These are phyloP conservation scores for Ogataea nitratoaversa DNA, from an alignment of 805 yeast genomes.

Conservation along the genomic window DNA sequence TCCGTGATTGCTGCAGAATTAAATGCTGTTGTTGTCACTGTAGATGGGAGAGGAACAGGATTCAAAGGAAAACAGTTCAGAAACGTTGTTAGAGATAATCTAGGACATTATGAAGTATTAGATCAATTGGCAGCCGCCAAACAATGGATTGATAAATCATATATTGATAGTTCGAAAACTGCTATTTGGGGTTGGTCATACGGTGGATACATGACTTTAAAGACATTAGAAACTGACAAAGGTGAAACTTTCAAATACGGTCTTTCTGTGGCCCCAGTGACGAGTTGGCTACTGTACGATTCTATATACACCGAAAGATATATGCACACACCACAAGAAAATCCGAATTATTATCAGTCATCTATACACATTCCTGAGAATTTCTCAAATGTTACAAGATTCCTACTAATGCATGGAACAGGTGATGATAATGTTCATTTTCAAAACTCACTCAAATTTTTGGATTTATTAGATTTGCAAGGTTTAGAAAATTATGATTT, in stretches of 20 bases:
- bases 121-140: constrained; percentile 89
- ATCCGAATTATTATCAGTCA: constrained; percentile 50
- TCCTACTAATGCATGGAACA: constrained; percentile 90
- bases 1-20: constrained; percentile 72
- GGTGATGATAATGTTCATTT: constrained; percentile 98
- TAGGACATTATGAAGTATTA: constrained; percentile 76
- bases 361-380: constrained; percentile 53
- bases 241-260: constrained; percentile 80
- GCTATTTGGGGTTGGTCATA: constrained; percentile 99
- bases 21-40: constrained; percentile 84
- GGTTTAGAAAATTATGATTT: constrained; percentile 80
- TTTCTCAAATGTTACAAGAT: constrained; percentile 57
- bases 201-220: constrained; percentile 91
- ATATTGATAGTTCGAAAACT: constrained; percentile 62
- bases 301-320: constrained; percentile 93
- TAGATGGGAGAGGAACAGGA: constrained; percentile 97
- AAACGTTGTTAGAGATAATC: constrained; percentile 70
- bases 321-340: constrained; percentile 77
- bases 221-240: constrained; percentile 77
- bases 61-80: constrained; percentile 77
- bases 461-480: constrained; percentile 70
- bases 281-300: constrained; percentile 89
- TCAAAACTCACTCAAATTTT: constrained; percentile 75
- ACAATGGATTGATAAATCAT: constrained; percentile 55
- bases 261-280: constrained; percentile 96